These are phyloP conservation scores for Pythium plurisporium DNA, from an alignment of 352 stramenopile species.

Conservation along the genomic window DNA sequence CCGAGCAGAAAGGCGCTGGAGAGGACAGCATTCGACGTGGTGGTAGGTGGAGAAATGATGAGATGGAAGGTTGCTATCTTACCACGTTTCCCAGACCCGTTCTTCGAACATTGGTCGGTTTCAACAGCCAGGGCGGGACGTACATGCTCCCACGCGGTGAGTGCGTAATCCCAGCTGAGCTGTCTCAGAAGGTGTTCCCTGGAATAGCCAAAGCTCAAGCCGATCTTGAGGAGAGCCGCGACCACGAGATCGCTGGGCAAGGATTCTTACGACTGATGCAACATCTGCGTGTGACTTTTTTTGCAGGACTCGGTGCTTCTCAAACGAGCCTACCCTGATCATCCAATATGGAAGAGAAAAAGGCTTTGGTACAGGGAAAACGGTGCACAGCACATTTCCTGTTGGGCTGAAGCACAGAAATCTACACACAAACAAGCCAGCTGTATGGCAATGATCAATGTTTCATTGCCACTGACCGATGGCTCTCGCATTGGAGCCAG, in stretches of 20 bases:
- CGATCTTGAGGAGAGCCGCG: not conserved
- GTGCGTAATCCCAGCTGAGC: not conserved
- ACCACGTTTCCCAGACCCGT: not conserved
- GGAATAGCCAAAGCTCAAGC: not conserved
- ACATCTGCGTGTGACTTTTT: not conserved
- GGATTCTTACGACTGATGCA: not conserved
- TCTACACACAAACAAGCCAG: too few relatives aligned
- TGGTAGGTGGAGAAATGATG: conserved; percentile 4
- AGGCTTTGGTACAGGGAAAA: too few relatives aligned
- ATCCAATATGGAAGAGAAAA: not conserved
- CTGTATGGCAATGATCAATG: too few relatives aligned
- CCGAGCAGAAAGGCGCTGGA: not conserved
- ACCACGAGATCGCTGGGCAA: not conserved
- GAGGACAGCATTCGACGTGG: conserved; percentile 1
- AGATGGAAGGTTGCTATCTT: conserved; percentile 10
- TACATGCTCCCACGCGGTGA: not conserved
- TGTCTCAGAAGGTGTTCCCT: not conserved
- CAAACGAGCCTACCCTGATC: not conserved
- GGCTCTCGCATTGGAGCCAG: too few relatives aligned
- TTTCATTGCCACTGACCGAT: too few relatives aligned
- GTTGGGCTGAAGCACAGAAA: too few relatives aligned
- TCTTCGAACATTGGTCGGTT: not conserved
- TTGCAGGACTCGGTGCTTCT: conserved; percentile 1
- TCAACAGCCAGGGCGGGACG: not conserved
- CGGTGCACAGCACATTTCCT: too few relatives aligned